Evolutionary conservation across 2,329 filamentous ascomycete genomes (phyloP).

Genomic region (Beauveria scarabaeidicola): DNA sequence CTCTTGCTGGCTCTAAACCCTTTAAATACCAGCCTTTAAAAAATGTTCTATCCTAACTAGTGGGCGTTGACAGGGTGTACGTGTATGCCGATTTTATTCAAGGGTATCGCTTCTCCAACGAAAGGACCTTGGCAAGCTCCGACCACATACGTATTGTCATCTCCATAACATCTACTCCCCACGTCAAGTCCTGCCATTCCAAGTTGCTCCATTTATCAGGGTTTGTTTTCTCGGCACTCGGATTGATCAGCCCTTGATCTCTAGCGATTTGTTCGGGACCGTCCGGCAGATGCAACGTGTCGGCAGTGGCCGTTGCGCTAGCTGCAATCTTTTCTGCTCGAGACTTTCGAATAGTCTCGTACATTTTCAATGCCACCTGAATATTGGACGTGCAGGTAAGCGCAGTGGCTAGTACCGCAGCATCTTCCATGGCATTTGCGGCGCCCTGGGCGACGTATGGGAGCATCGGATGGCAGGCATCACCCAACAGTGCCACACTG

Average conservation of each 20-base stretch:
- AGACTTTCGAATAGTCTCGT: constrained; percentile 16
- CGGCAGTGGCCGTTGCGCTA: constrained; percentile 14
- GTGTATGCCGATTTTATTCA: not conserved
- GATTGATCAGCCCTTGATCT: constrained; percentile 2
- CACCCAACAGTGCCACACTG: constrained; percentile 49
- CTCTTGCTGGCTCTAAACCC: not conserved
- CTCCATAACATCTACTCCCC: constrained; percentile 24
- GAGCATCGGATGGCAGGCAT: constrained; percentile 59
- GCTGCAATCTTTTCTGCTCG: constrained; percentile 16
- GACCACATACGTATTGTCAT: not conserved
- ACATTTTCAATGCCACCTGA: constrained; percentile 15
- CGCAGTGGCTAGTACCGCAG: constrained; percentile 40
- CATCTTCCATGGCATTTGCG: constrained; percentile 61
- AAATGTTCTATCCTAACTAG: too few species aligned
- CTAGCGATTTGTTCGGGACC: not conserved
- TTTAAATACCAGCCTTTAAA: not conserved
- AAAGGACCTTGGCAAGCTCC: not conserved
- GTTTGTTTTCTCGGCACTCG: constrained; percentile 16
- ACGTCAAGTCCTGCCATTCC: constrained; percentile 22
- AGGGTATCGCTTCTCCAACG: not conserved
- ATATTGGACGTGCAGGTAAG: constrained; percentile 14
- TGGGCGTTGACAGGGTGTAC: not conserved
- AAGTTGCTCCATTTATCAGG: constrained; percentile 22
- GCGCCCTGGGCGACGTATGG: constrained; percentile 61
- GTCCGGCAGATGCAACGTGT: constrained; percentile 8